Percentiles rank a stretch among this genome's conserved stretches.
These are phyloP conservation scores for Geopyxis carbonaria DNA, from an alignment of 495 filamentous ascomycete species.

Conservation along the genomic window DNA sequence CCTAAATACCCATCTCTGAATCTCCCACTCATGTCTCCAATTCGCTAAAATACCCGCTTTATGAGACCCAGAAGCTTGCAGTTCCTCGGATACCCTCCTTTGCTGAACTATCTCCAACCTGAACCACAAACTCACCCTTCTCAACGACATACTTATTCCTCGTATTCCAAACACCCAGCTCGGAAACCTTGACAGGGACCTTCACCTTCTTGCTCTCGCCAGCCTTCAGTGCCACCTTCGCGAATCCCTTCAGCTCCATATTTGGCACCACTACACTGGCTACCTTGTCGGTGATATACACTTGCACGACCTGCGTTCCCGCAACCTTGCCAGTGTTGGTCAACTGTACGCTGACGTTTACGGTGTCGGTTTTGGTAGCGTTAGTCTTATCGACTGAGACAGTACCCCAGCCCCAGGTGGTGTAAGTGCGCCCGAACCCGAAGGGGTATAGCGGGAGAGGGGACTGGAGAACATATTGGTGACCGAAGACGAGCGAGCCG, in stretches of 20 bases:
- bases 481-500: constrained; percentile 45
- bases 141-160: constrained; percentile 52
- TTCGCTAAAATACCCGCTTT: too few relatives aligned
- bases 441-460: constrained; percentile 46
- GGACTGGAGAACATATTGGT: constrained; percentile 45
- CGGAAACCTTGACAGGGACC: constrained; percentile 34
- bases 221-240: constrained; percentile 45
- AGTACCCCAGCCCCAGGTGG: constrained; percentile 39
- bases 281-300: constrained; percentile 46
- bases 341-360: constrained; percentile 40
- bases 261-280: constrained; percentile 49
- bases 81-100: constrained; percentile 10
- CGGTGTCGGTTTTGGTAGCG: constrained; percentile 30
- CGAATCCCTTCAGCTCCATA: constrained; percentile 48
- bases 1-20: too few relatives aligned
- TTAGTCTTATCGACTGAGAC: constrained; percentile 32
- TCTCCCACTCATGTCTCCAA: too few relatives aligned
- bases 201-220: constrained; percentile 41
- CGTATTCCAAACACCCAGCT: constrained; percentile 44
- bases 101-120: constrained; percentile 32
- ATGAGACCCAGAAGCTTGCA: constrained; percentile 19
- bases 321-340: constrained; percentile 39
- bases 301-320: constrained; percentile 51
- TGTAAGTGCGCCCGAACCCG: constrained; percentile 52
- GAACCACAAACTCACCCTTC: constrained; percentile 43